phyloP scores from a whole-genome alignment of 768 basidiomycete species.

The Thelephora aurantiotincta region DNA sequence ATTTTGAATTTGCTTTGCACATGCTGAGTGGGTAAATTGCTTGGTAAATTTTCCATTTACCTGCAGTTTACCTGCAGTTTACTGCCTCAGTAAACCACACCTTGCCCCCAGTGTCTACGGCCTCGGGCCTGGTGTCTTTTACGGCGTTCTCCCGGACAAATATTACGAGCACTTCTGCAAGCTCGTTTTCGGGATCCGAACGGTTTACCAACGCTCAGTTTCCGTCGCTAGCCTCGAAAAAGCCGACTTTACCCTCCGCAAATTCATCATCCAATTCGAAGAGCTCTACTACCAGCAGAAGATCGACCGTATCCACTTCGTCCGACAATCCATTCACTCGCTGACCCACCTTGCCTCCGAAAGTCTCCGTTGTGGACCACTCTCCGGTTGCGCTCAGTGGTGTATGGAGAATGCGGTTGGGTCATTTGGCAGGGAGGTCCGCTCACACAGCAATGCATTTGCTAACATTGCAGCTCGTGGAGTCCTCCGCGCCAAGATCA shows the following conservation, averaged over 20 bases:
- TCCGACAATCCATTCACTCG: slow-evolving; percentile 18
- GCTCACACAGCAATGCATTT: slow-evolving; percentile 13
- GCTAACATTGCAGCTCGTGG: slow-evolving; percentile 13
- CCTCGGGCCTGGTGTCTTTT: slow-evolving; percentile 14
- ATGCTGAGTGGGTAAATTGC: no score
- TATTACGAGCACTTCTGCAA: slow-evolving; percentile 18
- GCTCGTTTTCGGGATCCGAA: slow-evolving; percentile 12
- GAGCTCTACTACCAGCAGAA: slow-evolving; percentile 18
- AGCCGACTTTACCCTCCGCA: slow-evolving; percentile 12
- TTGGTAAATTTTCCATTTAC: no score
- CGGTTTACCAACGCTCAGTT: slow-evolving; percentile 11
- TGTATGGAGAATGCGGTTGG: slow-evolving; percentile 14
- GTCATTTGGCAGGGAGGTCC: slow-evolving; percentile 13
- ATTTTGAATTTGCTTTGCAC: no score
- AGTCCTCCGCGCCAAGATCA: slow-evolving; percentile 10
- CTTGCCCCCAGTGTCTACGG: no score
- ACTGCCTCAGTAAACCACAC: no score
- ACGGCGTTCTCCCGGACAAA: slow-evolving; percentile 9
- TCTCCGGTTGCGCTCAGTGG: slow-evolving; percentile 9
- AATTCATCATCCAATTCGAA: slow-evolving; percentile 22
- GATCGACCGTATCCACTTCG: slow-evolving; percentile 18
- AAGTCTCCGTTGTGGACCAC: slow-evolving; percentile 9
- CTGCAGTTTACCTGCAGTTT: no score
- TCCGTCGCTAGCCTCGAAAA: slow-evolving; percentile 5
- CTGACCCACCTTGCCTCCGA: slow-evolving; percentile 18